Evolutionary conservation across 495 filamentous ascomycete genomes (phyloP), one percentile per base, ranked within the genome.

Genomic region (Rusavskia elegans): DNA sequence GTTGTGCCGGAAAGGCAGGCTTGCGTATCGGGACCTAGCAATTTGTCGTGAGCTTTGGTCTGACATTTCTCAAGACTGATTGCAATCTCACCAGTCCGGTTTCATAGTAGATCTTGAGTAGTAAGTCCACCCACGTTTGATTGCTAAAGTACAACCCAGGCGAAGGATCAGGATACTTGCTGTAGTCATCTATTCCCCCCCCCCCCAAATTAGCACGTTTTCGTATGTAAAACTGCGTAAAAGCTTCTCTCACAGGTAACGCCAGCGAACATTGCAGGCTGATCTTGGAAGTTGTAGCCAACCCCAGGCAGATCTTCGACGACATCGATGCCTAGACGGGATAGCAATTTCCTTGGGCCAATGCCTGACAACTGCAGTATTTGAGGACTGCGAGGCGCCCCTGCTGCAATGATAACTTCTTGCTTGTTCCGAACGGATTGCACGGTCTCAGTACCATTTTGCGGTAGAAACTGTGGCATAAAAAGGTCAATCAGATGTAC

Each of bases 331-430:
- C 65, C 66, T 8, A 69, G 60, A 11, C 45, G 35, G 14, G 59
- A 48, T 11, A 76, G 57, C 3, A 71, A 62, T 20, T 61, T 57
- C 50, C 63, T 67, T 0, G 68, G 68, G 2, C 71, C 72, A 37
- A 76, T 62, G 44, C 72, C 72, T 32, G 69, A 68, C 38, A 75
- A 54, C 9, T 73, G 63, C 9, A 76, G 55, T n/a, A 81, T 65
- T 53, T 79, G 73, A 0, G 78, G 78, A 21, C 74, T 71, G 55
- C 76, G 76, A 54, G 80, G 66, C 21, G 71, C 59, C 11, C 78
- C 78, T 48, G 73, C 71, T 0, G 77, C 61, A 5, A 81, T 55
- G 53, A 81, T 80, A 19, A 79, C 74, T 57, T 81, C 78, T 46
- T 68, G 70, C 11, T 61, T 68, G 2, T 70, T 68, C 25, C 57